phyloP scores from a whole-genome alignment of 2,329 filamentous ascomycete genomes.

The Tolypocladium guangdongense region DNA sequence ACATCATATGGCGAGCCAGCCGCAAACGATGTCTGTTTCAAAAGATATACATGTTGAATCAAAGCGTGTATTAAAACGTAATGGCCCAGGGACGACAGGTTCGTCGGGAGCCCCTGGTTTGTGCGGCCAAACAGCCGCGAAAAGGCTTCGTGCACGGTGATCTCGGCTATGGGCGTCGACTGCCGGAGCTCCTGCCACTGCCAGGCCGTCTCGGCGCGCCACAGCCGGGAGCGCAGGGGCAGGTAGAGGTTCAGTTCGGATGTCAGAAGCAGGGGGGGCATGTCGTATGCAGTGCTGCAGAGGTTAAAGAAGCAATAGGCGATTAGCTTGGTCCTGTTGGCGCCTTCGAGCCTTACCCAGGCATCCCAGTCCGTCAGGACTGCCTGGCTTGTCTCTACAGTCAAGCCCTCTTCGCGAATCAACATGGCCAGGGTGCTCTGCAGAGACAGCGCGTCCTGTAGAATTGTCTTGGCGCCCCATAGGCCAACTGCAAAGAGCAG shows the following conservation, averaged over 20 bases:
- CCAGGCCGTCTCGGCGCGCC: constrained; percentile 46
- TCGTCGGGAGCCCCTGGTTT: constrained; percentile 34
- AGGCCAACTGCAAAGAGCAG: constrained; percentile 49
- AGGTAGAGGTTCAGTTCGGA: constrained; percentile 46
- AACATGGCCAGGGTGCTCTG: constrained; percentile 48
- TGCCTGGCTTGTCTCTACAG: constrained; percentile 35
- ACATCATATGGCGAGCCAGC: constrained; percentile 36
- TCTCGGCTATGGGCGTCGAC: constrained; percentile 36
- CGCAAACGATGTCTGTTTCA: constrained; percentile 51
- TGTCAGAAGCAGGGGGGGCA: constrained; percentile 45
- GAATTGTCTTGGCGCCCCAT: constrained; percentile 49
- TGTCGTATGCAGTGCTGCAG: constrained; percentile 51
- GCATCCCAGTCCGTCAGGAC: constrained; percentile 43
- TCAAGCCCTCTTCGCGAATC: constrained; percentile 46
- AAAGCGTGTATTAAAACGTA: constrained; percentile 63
- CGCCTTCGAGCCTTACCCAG: constrained; percentile 47
- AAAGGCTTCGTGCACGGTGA: constrained; percentile 47
- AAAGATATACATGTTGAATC: constrained; percentile 60
- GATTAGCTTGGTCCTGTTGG: constrained; percentile 47
- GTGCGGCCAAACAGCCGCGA: constrained; percentile 41
- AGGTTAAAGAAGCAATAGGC: constrained; percentile 53
- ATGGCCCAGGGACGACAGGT: constrained; percentile 51
- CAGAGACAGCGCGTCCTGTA: constrained; percentile 47
- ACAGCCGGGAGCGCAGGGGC: constrained; percentile 43
- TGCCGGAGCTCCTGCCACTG: constrained; percentile 50